phyloP scores from a whole-genome alignment of 352 stramenopile genomes.

The Halophytophthora polymorphica region DNA sequence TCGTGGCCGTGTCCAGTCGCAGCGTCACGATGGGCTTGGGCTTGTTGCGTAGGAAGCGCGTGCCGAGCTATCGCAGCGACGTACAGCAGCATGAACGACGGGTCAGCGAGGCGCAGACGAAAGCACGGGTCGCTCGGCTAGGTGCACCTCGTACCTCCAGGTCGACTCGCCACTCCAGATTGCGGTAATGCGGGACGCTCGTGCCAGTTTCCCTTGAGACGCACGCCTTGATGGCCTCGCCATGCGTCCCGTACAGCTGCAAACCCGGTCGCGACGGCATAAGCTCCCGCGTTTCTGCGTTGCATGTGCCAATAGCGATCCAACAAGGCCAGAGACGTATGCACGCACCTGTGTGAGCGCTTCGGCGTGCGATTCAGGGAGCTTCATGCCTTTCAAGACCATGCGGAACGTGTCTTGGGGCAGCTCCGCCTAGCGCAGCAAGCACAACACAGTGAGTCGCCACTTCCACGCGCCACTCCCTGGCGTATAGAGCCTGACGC shows the following conservation, averaged over 20 bases:
- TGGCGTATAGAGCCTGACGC: too few species aligned
- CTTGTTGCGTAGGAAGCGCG: conserved; percentile 54
- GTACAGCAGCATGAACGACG: background rate
- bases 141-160: conserved; percentile 45
- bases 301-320: background rate
- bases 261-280: background rate
- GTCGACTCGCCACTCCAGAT: conserved; percentile 79
- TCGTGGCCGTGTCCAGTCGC: conserved; percentile 40
- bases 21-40: conserved; percentile 73
- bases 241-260: conserved; percentile 51
- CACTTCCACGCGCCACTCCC: too few species aligned
- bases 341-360: conserved; percentile 37
- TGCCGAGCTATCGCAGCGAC: conserved; percentile 39
- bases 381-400: conserved; percentile 42
- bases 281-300: background rate
- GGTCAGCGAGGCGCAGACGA: too few species aligned
- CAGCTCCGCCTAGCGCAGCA: conserved; percentile 35
- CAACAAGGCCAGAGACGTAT: background rate
- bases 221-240: conserved; percentile 47
- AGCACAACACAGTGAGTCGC: background rate
- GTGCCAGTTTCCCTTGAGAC: conserved; percentile 37
- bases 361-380: conserved; percentile 39
- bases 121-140: too few species aligned
- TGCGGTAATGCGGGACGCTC: conserved; percentile 51
- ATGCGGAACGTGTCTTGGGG: conserved; percentile 35